Percentiles rank a stretch among this genome's conserved stretches.
Evolutionary conservation across 805 yeast genomes (phyloP).

Genomic region (Pichia sporocuriosa): DNA sequence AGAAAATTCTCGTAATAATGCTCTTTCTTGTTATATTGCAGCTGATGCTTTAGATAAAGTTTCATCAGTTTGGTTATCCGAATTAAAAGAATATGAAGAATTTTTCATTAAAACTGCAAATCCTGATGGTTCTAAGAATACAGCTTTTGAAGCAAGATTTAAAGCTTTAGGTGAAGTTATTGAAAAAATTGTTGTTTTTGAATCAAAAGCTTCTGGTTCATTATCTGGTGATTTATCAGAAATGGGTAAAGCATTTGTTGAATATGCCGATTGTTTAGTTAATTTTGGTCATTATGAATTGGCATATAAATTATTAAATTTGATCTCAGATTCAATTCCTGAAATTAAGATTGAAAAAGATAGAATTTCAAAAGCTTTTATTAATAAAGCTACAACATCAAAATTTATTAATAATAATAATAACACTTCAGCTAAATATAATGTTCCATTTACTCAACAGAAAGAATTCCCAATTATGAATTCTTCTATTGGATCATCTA

Average conservation of each 20-base stretch:
- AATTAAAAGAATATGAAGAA: slow-evolving; percentile 40
- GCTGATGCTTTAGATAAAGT: slow-evolving; percentile 78
- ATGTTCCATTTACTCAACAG: slow-evolving; percentile 4
- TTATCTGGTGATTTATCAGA: slow-evolving; percentile 39
- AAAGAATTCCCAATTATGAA: no score
- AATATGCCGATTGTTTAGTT: slow-evolving; percentile 74
- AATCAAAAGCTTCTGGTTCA: slow-evolving; percentile 40
- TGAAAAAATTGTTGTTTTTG: slow-evolving; percentile 74
- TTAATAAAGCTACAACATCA: slow-evolving; percentile 11
- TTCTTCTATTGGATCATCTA: no score
- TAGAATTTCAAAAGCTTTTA: slow-evolving; percentile 63
- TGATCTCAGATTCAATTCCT: slow-evolving; percentile 69
- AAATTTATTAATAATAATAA: slow-evolving; percentile 8
- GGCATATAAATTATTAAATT: slow-evolving; percentile 61
- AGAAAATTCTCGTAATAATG: slow-evolving; percentile 53
- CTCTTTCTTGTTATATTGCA: slow-evolving; percentile 70
- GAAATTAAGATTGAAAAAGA: slow-evolving; percentile 69
- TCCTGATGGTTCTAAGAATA: slow-evolving; percentile 30
- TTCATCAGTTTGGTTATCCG: slow-evolving; percentile 77
- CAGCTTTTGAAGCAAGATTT: slow-evolving; percentile 79
- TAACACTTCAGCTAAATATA: slow-evolving; percentile 6
- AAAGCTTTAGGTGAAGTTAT: slow-evolving; percentile 75
- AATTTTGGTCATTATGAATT: slow-evolving; percentile 78
- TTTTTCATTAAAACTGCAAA: slow-evolving; percentile 40
- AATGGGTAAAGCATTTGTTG: slow-evolving; percentile 60